Evolutionary conservation across 2,329 filamentous ascomycete species (phyloP).

Genomic region (Colletotrichum tofieldiae): DNA sequence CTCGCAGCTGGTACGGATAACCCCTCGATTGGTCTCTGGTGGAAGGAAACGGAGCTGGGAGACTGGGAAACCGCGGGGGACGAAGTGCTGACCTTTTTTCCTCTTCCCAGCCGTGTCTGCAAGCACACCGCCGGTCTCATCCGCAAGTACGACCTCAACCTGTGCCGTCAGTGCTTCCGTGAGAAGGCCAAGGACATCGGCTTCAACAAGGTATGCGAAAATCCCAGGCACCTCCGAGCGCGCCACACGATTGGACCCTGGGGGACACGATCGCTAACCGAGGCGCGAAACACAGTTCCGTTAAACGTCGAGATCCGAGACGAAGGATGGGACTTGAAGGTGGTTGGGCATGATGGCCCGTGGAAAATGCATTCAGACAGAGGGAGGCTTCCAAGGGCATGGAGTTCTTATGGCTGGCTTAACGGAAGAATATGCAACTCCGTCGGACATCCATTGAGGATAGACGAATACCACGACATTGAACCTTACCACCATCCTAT

Average conservation of each 20-base stretch:
- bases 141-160: constrained; percentile 99
- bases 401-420: constrained; percentile 62
- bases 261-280: constrained; percentile 41
- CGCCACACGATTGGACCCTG: not conserved
- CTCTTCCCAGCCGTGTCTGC: constrained; percentile 72
- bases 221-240: constrained; percentile 17
- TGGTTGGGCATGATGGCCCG: constrained; percentile 50
- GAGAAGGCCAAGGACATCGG: constrained; percentile 82
- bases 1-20: constrained; percentile 86
- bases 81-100: constrained; percentile 50
- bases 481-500: constrained; percentile 47
- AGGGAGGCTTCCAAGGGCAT: constrained; percentile 59
- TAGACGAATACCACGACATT: constrained; percentile 62
- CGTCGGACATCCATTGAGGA: constrained; percentile 60
- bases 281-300: constrained; percentile 51
- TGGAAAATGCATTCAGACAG: constrained; percentile 58
- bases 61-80: not conserved
- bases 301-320: constrained; percentile 50
- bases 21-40: not conserved
- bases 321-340: constrained; percentile 39
- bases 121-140: constrained; percentile 99
- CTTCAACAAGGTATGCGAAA: constrained; percentile 76
- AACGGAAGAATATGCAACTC: constrained; percentile 58
- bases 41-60: not conserved
- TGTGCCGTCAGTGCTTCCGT: constrained; percentile 86